phyloP scores from a whole-genome alignment of 306 rosid genomes.

The Castanea crenata region DNA sequence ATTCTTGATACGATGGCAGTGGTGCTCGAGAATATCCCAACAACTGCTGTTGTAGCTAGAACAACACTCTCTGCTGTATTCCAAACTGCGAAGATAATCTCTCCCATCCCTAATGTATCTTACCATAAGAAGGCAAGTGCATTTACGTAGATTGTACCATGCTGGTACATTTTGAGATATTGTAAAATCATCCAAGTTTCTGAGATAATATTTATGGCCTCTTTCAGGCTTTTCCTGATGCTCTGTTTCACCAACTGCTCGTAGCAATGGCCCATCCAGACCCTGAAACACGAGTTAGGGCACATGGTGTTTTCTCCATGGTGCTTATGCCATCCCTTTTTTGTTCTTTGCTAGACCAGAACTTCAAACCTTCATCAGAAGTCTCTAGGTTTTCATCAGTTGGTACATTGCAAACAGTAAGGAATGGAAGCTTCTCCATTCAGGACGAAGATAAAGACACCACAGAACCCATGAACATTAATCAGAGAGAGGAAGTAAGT shows the following conservation, averaged over 20 bases:
- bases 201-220: slow-evolving; percentile 7
- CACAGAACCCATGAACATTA: slow-evolving; percentile 32
- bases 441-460: slow-evolving; percentile 31
- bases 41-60: slow-evolving; percentile 55
- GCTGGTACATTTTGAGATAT: slow-evolving; percentile 17
- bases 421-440: slow-evolving; percentile 44
- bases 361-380: slow-evolving; percentile 27
- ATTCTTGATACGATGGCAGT: slow-evolving; percentile 91
- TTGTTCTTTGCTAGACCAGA: slow-evolving; percentile 46
- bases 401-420: slow-evolving; percentile 29
- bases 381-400: slow-evolving; percentile 33
- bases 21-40: slow-evolving; percentile 70
- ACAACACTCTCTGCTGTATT: slow-evolving; percentile 72
- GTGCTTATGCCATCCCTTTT: slow-evolving; percentile 72
- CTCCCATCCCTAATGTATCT: slow-evolving; percentile 73
- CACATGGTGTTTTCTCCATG: slow-evolving; percentile 67
- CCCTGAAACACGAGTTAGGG: slow-evolving; percentile 79
- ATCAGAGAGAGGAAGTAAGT: slow-evolving; percentile 33
- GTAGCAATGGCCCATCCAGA: slow-evolving; percentile 86
- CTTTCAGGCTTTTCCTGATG: slow-evolving; percentile 89
- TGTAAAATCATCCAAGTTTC: slow-evolving; percentile 24
- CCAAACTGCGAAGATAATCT: slow-evolving; percentile 71
- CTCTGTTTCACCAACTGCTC: slow-evolving; percentile 90
- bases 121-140: slow-evolving; percentile 73
- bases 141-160: slow-evolving; percentile 11